phyloP scores from a whole-genome alignment of 352 stramenopile species.

The Globisporangium cylindrosporum region DNA sequence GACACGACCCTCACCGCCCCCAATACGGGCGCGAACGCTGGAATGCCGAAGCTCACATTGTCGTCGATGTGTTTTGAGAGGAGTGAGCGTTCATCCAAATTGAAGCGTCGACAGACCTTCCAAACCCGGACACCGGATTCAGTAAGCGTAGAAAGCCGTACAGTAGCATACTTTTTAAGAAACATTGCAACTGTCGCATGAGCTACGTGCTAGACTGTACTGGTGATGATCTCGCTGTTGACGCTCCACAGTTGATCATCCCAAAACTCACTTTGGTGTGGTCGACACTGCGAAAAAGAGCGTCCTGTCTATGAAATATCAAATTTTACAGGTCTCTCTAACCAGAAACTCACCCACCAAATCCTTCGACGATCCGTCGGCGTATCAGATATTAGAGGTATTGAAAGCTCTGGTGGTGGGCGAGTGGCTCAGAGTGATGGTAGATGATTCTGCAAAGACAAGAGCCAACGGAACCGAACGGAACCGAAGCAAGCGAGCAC shows the following conservation, averaged over 20 bases:
- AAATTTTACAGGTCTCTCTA: neutral
- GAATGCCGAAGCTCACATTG: too few species aligned
- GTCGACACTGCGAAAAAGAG: neutral
- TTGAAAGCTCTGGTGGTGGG: conserved; percentile 2
- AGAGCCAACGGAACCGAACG: conserved; percentile 5
- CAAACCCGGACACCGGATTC: neutral
- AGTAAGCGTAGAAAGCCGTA: neutral
- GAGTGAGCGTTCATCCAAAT: neutral
- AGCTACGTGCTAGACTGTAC: neutral
- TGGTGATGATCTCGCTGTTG: neutral
- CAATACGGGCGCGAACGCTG: too few species aligned
- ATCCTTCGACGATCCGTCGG: neutral
- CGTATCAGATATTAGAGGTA: neutral
- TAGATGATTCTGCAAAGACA: conserved; percentile 16
- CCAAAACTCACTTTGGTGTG: neutral
- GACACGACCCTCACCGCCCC: too few species aligned
- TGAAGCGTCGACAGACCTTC: neutral
- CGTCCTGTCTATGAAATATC: neutral
- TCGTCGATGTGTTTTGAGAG: too few species aligned
- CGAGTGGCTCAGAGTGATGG: conserved; percentile 8
- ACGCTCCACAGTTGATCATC: neutral
- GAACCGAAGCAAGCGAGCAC: neutral
- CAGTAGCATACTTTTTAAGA: neutral
- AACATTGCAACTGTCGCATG: neutral
- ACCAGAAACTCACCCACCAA: neutral